Percentiles rank a stretch among this genome's conserved stretches.
Evolutionary conservation across 495 filamentous ascomycete genomes (phyloP).

Genomic region (Poronia punctata): DNA sequence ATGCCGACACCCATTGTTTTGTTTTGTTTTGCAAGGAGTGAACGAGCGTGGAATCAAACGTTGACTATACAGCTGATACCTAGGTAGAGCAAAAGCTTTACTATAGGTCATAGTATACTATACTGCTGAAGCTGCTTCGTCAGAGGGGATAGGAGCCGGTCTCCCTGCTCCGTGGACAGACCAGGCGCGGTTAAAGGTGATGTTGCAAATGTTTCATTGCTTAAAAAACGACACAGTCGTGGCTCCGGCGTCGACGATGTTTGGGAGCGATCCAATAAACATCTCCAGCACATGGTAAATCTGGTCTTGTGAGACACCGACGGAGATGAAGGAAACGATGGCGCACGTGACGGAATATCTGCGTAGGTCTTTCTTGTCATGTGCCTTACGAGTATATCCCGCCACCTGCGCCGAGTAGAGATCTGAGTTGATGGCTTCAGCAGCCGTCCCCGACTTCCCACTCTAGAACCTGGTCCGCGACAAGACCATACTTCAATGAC

Average conservation of each 20-base stretch:
- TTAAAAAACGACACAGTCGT: not conserved
- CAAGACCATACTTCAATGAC: conserved; percentile 47
- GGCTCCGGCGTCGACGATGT: not conserved
- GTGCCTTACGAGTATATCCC: conserved; percentile 46
- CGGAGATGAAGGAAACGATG: conserved; percentile 29
- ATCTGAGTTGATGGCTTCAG: conserved; percentile 41
- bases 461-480: conserved; percentile 51
- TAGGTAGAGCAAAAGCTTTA: too few species aligned
- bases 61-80: too few species aligned
- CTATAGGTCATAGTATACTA: too few species aligned
- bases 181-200: not conserved
- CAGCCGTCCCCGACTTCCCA: conserved; percentile 47
- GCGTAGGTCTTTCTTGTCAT: conserved; percentile 34
- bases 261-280: not conserved
- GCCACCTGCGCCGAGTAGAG: conserved; percentile 55
- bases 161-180: conserved; percentile 7
- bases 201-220: not conserved
- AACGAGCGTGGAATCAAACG: too few species aligned
- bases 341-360: conserved; percentile 14
- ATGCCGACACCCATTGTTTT: too few species aligned
- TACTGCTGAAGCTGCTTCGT: too few species aligned
- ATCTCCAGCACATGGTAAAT: conserved; percentile 31
- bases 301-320: conserved; percentile 34
- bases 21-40: too few species aligned
- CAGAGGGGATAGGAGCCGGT: too few species aligned